Conservation (phyloP, 306 rosid species). For the Cucurbita pepo region DNA sequence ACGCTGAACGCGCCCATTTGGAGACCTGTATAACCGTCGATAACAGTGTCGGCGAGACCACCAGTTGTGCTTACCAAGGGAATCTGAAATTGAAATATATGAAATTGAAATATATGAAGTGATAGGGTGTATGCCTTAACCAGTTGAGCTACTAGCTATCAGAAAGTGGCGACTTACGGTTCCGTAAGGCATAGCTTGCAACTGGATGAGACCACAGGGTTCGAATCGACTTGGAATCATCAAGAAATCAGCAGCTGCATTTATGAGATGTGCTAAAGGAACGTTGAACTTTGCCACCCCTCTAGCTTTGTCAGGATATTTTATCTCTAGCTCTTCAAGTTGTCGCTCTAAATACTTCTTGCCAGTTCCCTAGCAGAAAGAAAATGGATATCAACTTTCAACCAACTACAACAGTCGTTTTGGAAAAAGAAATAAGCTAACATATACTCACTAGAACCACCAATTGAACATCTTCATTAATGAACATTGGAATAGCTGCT, state of each 20-base stretch:
- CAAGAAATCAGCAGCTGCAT: conserved; percentile 27
- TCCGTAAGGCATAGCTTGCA: conserved; percentile 42
- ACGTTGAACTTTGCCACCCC: conserved; percentile 27
- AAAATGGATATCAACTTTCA: not conserved
- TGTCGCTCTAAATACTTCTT: conserved; percentile 26
- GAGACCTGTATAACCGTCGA: conserved; percentile 32
- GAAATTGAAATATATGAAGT: not conserved
- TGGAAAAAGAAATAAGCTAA: not conserved
- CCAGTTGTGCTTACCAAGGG: conserved; percentile 34
- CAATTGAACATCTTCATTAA: conserved; percentile 47
- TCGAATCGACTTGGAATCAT: conserved; percentile 37
- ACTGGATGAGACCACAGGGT: conserved; percentile 41
- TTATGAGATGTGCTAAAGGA: conserved; percentile 28
- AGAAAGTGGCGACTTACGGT: conserved; percentile 18
- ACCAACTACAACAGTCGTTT: not conserved
- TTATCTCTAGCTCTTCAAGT: conserved; percentile 18
- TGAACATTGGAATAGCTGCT: conserved; percentile 58
- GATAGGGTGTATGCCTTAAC: not conserved
- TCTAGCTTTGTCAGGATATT: conserved; percentile 23
- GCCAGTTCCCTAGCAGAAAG: conserved; percentile 29
- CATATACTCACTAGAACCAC: conserved; percentile 55
- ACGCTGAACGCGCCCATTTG: conserved; percentile 28
- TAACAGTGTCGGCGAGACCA: conserved; percentile 41
- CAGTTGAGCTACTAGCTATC: not conserved
- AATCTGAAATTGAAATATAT: conserved; percentile 11